Evolutionary conservation across 331 rosid genomes (phyloP).

Genomic region (Cucumis variabilis): DNA sequence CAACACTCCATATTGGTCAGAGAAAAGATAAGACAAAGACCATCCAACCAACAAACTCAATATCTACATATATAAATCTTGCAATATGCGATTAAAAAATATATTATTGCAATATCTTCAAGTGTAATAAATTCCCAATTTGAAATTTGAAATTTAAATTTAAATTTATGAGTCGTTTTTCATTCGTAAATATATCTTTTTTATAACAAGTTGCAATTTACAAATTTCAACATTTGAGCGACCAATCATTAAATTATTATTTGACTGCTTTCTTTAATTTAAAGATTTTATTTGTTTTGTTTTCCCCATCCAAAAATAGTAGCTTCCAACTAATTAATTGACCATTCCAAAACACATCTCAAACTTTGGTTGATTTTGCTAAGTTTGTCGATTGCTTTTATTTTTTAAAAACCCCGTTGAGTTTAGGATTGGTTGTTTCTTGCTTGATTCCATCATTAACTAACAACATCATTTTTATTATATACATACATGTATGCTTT

Average conservation of each 20-base stretch:
- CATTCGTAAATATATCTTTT: neutral
- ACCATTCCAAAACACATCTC: neutral
- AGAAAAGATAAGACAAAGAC: neutral
- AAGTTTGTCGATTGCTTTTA: neutral
- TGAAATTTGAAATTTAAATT: neutral
- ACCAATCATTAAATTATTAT: neutral
- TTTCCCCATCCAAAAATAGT: neutral
- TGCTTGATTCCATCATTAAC: neutral
- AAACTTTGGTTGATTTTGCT: neutral
- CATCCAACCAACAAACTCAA: neutral
- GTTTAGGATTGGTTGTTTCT: neutral
- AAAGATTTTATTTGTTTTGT: neutral
- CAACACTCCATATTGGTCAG: neutral
- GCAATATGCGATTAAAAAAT: neutral
- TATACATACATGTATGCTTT: neutral
- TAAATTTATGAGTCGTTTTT: no score
- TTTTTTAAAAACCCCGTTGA: neutral
- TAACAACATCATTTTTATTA: neutral
- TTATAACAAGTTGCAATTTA: neutral
- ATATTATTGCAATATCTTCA: neutral
- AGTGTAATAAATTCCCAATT: neutral
- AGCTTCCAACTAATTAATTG: constrained; percentile 1
- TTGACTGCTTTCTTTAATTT: neutral
- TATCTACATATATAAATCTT: neutral
- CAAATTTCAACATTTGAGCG: neutral